These are phyloP conservation scores for Corchorus olitorius DNA, from an alignment of 345 rosid species.

Conservation along the genomic window DNA sequence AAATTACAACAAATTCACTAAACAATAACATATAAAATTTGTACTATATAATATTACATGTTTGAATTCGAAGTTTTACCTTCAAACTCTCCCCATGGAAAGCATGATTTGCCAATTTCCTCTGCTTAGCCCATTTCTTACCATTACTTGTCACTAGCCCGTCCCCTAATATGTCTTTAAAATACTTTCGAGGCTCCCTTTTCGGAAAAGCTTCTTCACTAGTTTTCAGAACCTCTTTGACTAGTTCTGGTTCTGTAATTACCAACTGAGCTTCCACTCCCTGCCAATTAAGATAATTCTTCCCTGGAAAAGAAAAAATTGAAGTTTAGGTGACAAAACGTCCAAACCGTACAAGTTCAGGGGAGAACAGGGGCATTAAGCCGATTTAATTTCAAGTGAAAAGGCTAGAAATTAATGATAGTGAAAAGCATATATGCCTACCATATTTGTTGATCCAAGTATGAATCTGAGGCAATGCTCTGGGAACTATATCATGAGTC, in stretches of 20 bases:
- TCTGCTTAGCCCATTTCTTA: conserved; percentile 45
- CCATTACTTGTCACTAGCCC: conserved; percentile 37
- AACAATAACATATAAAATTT: conserved; percentile 24
- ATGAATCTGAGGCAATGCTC: conserved; percentile 26
- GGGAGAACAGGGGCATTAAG: not conserved
- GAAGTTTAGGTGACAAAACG: not conserved
- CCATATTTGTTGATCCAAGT: conserved; percentile 35
- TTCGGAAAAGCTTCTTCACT: conserved; percentile 31
- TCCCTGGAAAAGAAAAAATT: conserved; percentile 24
- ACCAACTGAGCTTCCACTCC: conserved; percentile 41
- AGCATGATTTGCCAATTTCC: conserved; percentile 48
- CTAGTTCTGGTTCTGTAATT: conserved; percentile 39
- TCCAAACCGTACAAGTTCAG: no score
- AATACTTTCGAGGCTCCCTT: conserved; percentile 23
- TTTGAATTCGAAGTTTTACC: conserved; percentile 30
- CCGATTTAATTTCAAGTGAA: not conserved
- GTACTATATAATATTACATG: conserved; percentile 1
- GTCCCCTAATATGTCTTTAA: conserved; percentile 37
- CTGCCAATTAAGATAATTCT: conserved; percentile 38
- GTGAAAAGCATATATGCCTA: not conserved
- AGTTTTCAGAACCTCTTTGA: conserved; percentile 45
- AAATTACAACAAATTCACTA: not conserved
- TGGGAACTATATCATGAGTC: conserved; percentile 28
- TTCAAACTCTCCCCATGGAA: conserved; percentile 51
- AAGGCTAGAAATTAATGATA: not conserved